Evolutionary conservation across 352 stramenopile genomes (phyloP).

Genomic region (Phytophthora agathidicida): DNA sequence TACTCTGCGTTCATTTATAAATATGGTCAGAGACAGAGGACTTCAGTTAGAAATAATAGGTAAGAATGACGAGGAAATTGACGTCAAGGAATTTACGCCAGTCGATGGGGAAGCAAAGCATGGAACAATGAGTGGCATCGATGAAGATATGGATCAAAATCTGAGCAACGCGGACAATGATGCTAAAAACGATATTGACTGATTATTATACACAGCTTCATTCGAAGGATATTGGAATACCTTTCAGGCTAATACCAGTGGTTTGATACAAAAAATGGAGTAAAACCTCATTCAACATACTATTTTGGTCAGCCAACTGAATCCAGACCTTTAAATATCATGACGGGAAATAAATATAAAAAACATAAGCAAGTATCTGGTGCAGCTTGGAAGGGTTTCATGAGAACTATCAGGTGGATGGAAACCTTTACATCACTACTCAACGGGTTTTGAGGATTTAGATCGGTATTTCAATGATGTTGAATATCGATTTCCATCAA

Average conservation of each 20-base stretch:
- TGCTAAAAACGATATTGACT: conserved; percentile 21
- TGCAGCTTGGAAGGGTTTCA: conserved; percentile 17
- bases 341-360: no score
- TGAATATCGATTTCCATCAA: conserved; percentile 9
- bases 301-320: conserved; percentile 25
- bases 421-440: conserved; percentile 18
- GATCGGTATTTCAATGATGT: conserved; percentile 18
- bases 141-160: conserved; percentile 20
- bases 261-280: conserved; percentile 17
- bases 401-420: conserved; percentile 30
- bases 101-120: conserved; percentile 9
- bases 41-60: conserved; percentile 4
- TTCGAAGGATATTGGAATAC: conserved; percentile 14
- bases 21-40: conserved; percentile 15
- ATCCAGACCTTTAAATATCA: conserved; percentile 25
- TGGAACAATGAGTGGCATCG: conserved; percentile 19
- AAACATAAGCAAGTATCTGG: conserved; percentile 24
- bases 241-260: conserved; percentile 23
- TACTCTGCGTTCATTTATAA: conserved; percentile 22
- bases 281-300: conserved; percentile 24
- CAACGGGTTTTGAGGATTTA: conserved; percentile 24
- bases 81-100: conserved; percentile 12
- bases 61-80: conserved; percentile 1
- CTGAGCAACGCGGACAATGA: conserved; percentile 29
- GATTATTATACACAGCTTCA: conserved; percentile 21